A percentile compares a stretch with the other conserved stretches of the same genome.
These are phyloP conservation scores for Cicer cuneatum DNA, from an alignment of 306 rosid genomes.

Conservation along the genomic window DNA sequence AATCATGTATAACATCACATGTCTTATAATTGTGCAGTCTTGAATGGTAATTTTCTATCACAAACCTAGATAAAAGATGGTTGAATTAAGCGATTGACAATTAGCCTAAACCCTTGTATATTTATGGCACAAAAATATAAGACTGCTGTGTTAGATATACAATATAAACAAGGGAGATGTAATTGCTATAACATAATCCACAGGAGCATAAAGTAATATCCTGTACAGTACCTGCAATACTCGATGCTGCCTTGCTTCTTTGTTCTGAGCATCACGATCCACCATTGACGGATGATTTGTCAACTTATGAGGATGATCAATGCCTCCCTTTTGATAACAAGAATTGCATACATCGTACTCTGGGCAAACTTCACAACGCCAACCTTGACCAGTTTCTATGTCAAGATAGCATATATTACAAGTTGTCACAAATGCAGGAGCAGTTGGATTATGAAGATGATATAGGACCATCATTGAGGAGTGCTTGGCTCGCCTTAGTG, in stretches of 20 bases:
- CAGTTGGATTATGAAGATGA: constrained; percentile 99
- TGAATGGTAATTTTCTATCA: background rate
- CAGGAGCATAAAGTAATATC: constrained; percentile 18
- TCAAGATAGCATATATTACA: constrained; percentile 86
- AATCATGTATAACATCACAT: background rate
- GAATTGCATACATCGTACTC: constrained; percentile 93
- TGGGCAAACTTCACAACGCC: constrained; percentile 97
- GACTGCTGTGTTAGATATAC: background rate
- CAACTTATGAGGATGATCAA: constrained; percentile 92
- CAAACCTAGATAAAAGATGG: background rate
- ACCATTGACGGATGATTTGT: constrained; percentile 93
- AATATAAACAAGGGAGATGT: constrained; percentile 20
- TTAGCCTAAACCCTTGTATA: background rate
- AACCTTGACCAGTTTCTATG: constrained; percentile 96
- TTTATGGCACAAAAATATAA: background rate
- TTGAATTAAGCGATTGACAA: background rate
- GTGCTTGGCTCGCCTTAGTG: constrained; percentile 96
- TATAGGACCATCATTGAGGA: constrained; percentile 99
- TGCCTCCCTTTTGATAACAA: constrained; percentile 88
- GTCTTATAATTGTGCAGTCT: background rate
- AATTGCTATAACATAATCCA: constrained; percentile 8
- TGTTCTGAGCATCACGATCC: constrained; percentile 95
- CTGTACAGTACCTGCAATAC: constrained; percentile 71
- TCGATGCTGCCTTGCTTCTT: constrained; percentile 92
- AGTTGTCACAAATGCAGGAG: constrained; percentile 86